Evolutionary conservation across 352 stramenopile species (phyloP).

Genomic region (Globisporangium echinulatum): DNA sequence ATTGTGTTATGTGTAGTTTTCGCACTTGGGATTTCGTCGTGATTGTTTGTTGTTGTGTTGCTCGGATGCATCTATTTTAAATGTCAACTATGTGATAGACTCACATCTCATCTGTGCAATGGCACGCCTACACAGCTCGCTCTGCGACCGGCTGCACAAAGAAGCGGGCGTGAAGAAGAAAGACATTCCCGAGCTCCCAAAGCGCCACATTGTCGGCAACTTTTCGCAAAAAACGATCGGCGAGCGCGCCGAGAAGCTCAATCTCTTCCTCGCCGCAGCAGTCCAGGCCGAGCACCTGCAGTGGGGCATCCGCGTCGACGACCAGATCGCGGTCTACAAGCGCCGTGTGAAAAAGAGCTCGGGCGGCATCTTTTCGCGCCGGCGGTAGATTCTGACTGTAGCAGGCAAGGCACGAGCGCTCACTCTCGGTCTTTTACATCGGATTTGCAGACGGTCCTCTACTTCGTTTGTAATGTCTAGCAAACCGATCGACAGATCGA

Average conservation of each 20-base stretch:
- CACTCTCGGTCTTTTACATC: no score
- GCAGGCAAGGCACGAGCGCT: no score
- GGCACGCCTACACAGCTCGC: constrained; percentile 23
- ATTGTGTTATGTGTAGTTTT: not conserved
- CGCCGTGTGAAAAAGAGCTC: constrained; percentile 63
- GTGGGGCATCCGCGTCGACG: constrained; percentile 84
- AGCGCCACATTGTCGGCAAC: constrained; percentile 81
- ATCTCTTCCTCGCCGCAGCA: constrained; percentile 70
- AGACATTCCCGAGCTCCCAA: constrained; percentile 79
- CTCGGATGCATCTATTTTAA: no score
- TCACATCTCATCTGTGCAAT: no score
- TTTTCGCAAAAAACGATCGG: constrained; percentile 76
- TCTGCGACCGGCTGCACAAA: constrained; percentile 84
- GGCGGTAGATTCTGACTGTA: constrained; percentile 36
- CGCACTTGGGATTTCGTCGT: no score
- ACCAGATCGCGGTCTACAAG: constrained; percentile 88
- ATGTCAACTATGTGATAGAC: no score
- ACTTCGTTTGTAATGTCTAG: no score
- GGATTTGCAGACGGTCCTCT: no score
- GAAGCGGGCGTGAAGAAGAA: constrained; percentile 76
- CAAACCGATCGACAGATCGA: no score
- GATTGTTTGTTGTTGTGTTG: no score
- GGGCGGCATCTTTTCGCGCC: constrained; percentile 57
- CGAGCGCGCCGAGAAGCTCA: constrained; percentile 83
- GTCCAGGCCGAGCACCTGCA: constrained; percentile 78